Evolutionary conservation across 768 basidiomycete genomes (phyloP).

Genomic region (Leccinum sublutescens): DNA sequence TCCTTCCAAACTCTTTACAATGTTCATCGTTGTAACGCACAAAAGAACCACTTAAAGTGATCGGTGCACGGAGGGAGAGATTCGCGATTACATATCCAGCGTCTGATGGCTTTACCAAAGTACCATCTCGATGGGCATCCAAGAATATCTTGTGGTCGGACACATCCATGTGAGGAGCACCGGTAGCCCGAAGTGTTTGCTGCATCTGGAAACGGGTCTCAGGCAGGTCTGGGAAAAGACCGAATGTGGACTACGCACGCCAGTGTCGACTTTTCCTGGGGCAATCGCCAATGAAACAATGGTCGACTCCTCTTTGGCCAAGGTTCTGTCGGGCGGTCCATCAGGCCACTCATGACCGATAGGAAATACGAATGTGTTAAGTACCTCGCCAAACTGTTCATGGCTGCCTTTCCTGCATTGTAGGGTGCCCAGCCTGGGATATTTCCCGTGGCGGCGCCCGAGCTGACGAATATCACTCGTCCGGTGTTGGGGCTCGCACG

Average conservation of each 20-base stretch:
- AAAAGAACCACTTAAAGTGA: conserved; percentile 69
- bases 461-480: conserved; percentile 78
- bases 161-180: conserved; percentile 51
- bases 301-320: conserved; percentile 80
- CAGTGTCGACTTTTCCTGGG: conserved; percentile 87
- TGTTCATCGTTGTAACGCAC: conserved; percentile 77
- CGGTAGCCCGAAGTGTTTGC: conserved; percentile 48
- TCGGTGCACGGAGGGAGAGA: conserved; percentile 63
- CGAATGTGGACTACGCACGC: conserved; percentile 42
- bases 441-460: conserved; percentile 74
- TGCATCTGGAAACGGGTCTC: conserved; percentile 61
- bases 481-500: conserved; percentile 58
- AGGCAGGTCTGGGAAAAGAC: background rate
- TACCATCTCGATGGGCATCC: conserved; percentile 56
- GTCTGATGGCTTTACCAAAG: conserved; percentile 71
- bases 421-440: conserved; percentile 77
- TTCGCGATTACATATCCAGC: conserved; percentile 78
- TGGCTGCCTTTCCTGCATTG: conserved; percentile 81
- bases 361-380: conserved; percentile 38
- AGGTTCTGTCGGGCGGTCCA: conserved; percentile 50
- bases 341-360: conserved; percentile 4
- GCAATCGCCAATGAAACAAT: conserved; percentile 75
- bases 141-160: conserved; percentile 58
- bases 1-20: conserved; percentile 53
- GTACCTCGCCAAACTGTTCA: conserved; percentile 83